Base-by-base conservation (phyloP, 2,329 filamentous ascomycete species). In the Biscogniauxia marginata region DNA sequence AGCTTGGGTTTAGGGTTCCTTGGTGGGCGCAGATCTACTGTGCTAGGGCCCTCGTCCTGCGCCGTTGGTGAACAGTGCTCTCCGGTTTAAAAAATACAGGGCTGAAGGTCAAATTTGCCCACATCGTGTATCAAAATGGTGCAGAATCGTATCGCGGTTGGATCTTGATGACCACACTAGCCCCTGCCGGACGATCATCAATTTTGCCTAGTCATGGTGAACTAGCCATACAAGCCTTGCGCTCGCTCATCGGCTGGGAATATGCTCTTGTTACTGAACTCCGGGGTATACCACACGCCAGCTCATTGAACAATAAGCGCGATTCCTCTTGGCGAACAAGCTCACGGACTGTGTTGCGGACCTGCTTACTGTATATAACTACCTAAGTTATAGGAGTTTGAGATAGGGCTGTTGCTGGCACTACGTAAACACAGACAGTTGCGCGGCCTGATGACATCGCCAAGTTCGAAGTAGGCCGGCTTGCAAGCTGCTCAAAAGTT, bases 301-400 rank as follows among this genome's bases (percentile, higher is more conserved):
- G 30, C 30, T 39, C 30, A 39, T n/a, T 39, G 30, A 39, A 39
- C 30, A 39, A 46, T 23, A 46, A 24, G 24, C 24, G 46, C 21
- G 18, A 21, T 48, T 22, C 24, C 20, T 48, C 46, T 48, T 48
- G 46, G 46, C 46, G 24, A 22, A 22, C 21, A 21, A 48, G 46
- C 45, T 22, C 21, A 22, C 19, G 21, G 46, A 22, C 19, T 22
- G 46, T 24, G 46, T 23, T 22, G 16, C 11, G 21, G 24, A n/a
- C 46, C 57, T 63, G 61, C 61, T 63, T 63, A 63, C 61, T 63
- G 61, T 63, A 62, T 60, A 59, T 63, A 63, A 60, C 61, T 55
- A 53, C 53, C 59, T 58, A 62, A 52, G 57, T 50, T 55, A 54
- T 55, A 63, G 58, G 58, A 61, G 58, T 58, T 61, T 21, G 20